phyloP scores from a whole-genome alignment of 1,284 basidiomycete genomes.

The Meira miltonrushii region DNA sequence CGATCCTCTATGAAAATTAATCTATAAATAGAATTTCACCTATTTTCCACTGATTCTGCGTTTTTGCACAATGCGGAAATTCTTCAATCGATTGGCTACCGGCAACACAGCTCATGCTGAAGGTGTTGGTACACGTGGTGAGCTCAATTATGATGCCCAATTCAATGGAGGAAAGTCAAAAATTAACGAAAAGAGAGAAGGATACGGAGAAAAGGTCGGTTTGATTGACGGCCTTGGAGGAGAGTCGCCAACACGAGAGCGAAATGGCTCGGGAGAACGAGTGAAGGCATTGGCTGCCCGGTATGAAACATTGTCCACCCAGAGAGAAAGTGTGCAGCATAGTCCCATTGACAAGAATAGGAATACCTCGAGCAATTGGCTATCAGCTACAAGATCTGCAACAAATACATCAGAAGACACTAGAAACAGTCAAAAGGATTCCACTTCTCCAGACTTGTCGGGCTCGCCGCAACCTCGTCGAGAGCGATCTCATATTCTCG shows the following conservation, averaged over 20 bases:
- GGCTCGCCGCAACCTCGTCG: too few species aligned
- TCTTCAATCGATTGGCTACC: conserved; percentile 37
- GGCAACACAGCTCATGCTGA: not conserved
- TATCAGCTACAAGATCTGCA: too few species aligned
- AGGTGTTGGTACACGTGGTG: too few species aligned
- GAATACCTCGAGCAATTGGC: too few species aligned
- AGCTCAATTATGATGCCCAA: too few species aligned
- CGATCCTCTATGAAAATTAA: too few species aligned
- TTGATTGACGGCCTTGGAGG: not conserved
- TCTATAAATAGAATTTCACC: not conserved
- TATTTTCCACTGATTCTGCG: not conserved
- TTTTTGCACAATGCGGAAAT: conserved; percentile 24
- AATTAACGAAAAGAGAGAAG: not conserved
- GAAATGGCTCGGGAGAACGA: conserved; percentile 5
- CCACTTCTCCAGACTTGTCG: too few species aligned
- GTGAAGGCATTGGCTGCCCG: conserved; percentile 32
- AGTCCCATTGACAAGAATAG: too few species aligned
- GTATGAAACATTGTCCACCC: conserved; percentile 18
- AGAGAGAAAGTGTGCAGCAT: too few species aligned
- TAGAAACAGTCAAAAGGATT: not conserved
- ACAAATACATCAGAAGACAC: not conserved
- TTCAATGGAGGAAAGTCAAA: conserved; percentile 8
- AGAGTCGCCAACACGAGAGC: not conserved
- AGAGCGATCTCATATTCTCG: too few species aligned
- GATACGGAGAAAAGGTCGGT: not conserved